Conservation (phyloP, 345 rosid species). For the Eucalyptus cloeziana region DNA sequence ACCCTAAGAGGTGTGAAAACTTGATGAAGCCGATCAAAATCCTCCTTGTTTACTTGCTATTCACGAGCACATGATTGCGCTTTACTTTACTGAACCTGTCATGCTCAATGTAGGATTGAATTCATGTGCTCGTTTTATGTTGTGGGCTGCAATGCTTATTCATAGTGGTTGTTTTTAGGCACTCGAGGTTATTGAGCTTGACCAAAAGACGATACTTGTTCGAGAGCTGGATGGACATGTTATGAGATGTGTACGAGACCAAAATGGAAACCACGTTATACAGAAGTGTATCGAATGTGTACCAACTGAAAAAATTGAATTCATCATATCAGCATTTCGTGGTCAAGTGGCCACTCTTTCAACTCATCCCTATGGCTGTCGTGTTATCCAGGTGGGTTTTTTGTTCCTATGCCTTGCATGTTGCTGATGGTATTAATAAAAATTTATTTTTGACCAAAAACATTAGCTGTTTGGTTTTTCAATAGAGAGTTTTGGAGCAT, state of each 20-base stretch:
- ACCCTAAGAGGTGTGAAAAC: neutral
- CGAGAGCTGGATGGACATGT: slow-evolving; percentile 89
- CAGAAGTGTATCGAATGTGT: slow-evolving; percentile 92
- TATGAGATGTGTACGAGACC: slow-evolving; percentile 89
- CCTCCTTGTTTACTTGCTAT: neutral
- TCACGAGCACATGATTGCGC: neutral
- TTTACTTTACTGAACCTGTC: neutral
- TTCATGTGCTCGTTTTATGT: neutral
- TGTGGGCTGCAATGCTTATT: neutral
- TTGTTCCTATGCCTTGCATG: neutral
- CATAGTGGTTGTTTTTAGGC: slow-evolving; percentile 38
- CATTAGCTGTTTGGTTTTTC: slow-evolving; percentile 3
- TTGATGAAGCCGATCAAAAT: neutral
- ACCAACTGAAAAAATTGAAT: slow-evolving; percentile 64
- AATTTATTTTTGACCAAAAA: neutral
- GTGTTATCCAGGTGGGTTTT: slow-evolving; percentile 77
- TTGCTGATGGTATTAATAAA: neutral
- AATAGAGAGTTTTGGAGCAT: slow-evolving; percentile 90
- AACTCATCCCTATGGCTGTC: slow-evolving; percentile 96
- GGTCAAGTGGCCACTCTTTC: slow-evolving; percentile 85
- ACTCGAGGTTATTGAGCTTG: slow-evolving; percentile 88
- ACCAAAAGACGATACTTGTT: slow-evolving; percentile 66
- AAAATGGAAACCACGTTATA: slow-evolving; percentile 95
- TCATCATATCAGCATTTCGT: slow-evolving; percentile 70
- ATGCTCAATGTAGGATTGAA: neutral